Conservation (phyloP, 2,329 filamentous ascomycete genomes). For the Penicillium sp. region DNA sequence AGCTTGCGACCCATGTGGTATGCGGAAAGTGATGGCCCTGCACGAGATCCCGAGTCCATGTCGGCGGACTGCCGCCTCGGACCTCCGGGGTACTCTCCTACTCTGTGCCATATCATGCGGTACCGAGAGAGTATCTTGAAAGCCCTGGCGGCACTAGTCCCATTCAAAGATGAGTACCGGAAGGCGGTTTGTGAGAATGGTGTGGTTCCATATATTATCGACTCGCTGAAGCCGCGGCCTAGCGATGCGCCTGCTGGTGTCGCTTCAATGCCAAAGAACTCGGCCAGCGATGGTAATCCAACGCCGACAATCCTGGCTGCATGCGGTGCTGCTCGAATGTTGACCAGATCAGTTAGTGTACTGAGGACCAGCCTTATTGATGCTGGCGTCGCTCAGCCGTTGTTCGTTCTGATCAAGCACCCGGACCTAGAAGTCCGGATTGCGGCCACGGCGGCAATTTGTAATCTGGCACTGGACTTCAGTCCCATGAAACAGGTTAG, state of each 20-base stretch:
- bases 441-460: slow-evolving; percentile 79
- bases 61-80: slow-evolving; percentile 56
- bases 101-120: slow-evolving; percentile 68
- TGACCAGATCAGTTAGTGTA: slow-evolving; percentile 82
- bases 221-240: slow-evolving; percentile 68
- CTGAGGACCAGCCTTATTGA: slow-evolving; percentile 86
- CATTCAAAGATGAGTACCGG: slow-evolving; percentile 79
- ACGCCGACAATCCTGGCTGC: slow-evolving; percentile 78
- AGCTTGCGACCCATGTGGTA: slow-evolving; percentile 58
- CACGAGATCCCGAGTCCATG: slow-evolving; percentile 22
- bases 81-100: slow-evolving; percentile 60
- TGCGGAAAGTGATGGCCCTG: slow-evolving; percentile 34
- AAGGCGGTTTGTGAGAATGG: slow-evolving; percentile 81
- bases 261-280: slow-evolving; percentile 32
- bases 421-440: slow-evolving; percentile 77
- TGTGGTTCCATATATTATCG: slow-evolving; percentile 77
- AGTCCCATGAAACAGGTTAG: slow-evolving; percentile 87
- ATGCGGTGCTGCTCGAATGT: slow-evolving; percentile 76
- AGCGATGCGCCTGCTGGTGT: slow-evolving; percentile 29
- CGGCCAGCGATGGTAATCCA: slow-evolving; percentile 71
- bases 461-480: slow-evolving; percentile 83
- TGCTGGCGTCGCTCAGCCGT: slow-evolving; percentile 73
- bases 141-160: slow-evolving; percentile 77
- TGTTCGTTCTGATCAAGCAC: slow-evolving; percentile 75
- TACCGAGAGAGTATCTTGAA: slow-evolving; percentile 75